Conservation (phyloP, 2,329 filamentous ascomycete species). For the Talaromyces marneffei region DNA sequence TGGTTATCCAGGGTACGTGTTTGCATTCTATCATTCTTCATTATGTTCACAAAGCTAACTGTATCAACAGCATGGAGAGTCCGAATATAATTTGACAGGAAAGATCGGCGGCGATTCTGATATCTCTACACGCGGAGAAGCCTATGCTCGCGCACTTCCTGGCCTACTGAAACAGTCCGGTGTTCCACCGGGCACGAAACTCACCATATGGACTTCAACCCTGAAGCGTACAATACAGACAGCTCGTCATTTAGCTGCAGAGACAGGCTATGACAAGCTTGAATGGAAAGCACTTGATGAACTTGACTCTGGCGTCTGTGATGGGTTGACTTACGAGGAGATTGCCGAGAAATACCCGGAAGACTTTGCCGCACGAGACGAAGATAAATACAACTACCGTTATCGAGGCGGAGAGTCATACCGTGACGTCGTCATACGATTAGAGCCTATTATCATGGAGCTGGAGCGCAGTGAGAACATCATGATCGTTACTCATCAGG, state of each 20-base stretch:
- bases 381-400: constrained; percentile 99
- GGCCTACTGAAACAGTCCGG: constrained; percentile 79
- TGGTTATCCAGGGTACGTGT: constrained; percentile 81
- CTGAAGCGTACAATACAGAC: constrained; percentile 85
- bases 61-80: constrained; percentile 74
- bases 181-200: constrained; percentile 59
- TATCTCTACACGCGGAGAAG: constrained; percentile 77
- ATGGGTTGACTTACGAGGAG: constrained; percentile 91
- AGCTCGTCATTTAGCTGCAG: constrained; percentile 68
- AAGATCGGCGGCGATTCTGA: constrained; percentile 89
- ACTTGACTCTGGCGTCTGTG: constrained; percentile 92
- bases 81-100: constrained; percentile 81
- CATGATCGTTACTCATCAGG: constrained; percentile 95
- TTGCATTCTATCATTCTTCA: not conserved
- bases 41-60: not conserved
- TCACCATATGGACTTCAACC: constrained; percentile 72
- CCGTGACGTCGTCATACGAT: constrained; percentile 91
- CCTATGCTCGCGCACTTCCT: constrained; percentile 79
- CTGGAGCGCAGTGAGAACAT: constrained; percentile 94
- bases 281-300: constrained; percentile 99
- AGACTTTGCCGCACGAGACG: constrained; percentile 90
- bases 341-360: constrained; percentile 88
- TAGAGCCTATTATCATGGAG: constrained; percentile 99
- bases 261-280: constrained; percentile 74
- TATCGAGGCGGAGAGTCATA: constrained; percentile 95